Base-by-base conservation (phyloP, 305 asterid species). In the Solanum chacoense region DNA sequence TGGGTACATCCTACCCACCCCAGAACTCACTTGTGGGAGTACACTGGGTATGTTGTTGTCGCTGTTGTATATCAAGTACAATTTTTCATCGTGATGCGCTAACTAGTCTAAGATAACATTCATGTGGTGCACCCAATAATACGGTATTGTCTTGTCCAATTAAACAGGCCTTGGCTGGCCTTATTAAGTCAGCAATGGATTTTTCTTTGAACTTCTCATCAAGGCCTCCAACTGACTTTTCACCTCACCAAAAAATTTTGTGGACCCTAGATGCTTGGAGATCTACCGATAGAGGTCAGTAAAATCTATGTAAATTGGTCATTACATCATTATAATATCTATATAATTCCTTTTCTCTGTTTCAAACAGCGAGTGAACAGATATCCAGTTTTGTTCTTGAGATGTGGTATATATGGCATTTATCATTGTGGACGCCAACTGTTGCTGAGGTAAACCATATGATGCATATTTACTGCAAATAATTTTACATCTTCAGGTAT, bases 331-430 rank as follows among this genome's bases (percentile, higher is more conserved):
- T 63, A 63, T 22, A 22, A 63, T 63, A 63, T 63, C 71, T 63
- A 63, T 4, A 63, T 63, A 22, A 22, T 22, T 63, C 12, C 26
- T 63, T 22, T 63, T 63, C 71, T 63, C 71, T 63, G 71, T 87
- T 89, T 87, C 77, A 87, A 69, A n/a, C 94, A 90, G 98, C 67
- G 32, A 91, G 84, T 88, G 92, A 91, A 89, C 93, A 93, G 90
- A 65, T 98, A 88, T 91, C 97, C 77, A 91, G 95, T 92, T 94
- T 88, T 90, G 90, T 91, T 86, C 91, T 93, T 89, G 99, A 96
- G 89, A 92, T 98, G 98, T 98, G 99, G 99, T 93, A 91, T 90
- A 92, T 93, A 87, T 98, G 99, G 99, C 99, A 96, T 90, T 89
- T 91, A 92, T 90, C 94, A 89, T 93, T 96, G 84, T 98, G 99